These are phyloP conservation scores for Misopates orontium DNA, from an alignment of 257 asterid species.

Conservation along the genomic window DNA sequence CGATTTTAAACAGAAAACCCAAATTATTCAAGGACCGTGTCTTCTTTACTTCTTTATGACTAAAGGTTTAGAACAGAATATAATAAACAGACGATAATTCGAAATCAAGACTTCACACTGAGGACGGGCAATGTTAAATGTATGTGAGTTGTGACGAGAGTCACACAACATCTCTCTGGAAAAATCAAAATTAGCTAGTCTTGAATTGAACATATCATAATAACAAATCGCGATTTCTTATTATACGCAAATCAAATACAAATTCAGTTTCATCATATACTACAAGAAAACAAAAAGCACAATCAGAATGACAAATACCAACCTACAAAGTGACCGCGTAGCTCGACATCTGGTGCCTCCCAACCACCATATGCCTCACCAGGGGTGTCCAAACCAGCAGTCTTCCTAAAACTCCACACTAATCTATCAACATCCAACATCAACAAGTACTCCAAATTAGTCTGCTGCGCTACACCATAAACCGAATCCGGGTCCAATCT, in stretches of 20 bases:
- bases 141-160: background rate
- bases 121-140: no score
- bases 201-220: background rate
- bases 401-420: slow-evolving; percentile 85
- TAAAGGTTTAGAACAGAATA: no score
- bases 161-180: slow-evolving; percentile 10
- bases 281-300: background rate
- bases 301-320: slow-evolving; percentile 25
- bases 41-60: no score
- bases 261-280: background rate
- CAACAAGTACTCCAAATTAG: slow-evolving; percentile 85
- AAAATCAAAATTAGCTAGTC: background rate
- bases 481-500: slow-evolving; percentile 62
- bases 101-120: no score
- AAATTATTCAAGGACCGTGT: no score
- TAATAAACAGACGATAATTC: no score
- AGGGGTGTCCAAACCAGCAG: slow-evolving; percentile 72
- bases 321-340: slow-evolving; percentile 98
- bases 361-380: slow-evolving; percentile 89
- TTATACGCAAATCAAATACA: background rate
- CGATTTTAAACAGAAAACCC: background rate
- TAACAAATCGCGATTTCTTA: slow-evolving; percentile 2
- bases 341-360: slow-evolving; percentile 74
- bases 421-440: slow-evolving; percentile 82
- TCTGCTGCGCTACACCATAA: slow-evolving; percentile 83